These are phyloP conservation scores for Saccharomyces hybrid DNA, from an alignment of 1,139 yeast species.

Conservation along the genomic window DNA sequence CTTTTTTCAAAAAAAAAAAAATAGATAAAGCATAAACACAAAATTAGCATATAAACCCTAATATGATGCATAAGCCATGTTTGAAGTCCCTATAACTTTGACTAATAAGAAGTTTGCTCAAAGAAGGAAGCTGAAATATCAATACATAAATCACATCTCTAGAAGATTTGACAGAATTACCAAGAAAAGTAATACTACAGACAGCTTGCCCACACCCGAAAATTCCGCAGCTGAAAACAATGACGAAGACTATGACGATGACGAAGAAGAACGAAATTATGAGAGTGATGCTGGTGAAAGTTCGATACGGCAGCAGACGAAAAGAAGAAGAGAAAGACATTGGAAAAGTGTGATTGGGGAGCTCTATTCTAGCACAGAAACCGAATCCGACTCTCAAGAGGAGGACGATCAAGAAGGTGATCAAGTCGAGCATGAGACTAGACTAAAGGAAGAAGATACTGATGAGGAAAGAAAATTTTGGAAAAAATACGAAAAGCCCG, in stretches of 20 bases:
- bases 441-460: constrained; percentile 1
- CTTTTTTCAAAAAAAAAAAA: not conserved
- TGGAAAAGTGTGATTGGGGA: constrained; percentile 8
- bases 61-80: constrained; percentile 15
- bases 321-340: constrained; percentile 5
- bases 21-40: not conserved
- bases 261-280: not conserved
- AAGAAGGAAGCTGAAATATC: constrained; percentile 26
- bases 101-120: constrained; percentile 13
- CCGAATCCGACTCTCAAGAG: constrained; percentile 3
- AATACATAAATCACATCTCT: constrained; percentile 20
- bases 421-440: not conserved
- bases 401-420: constrained; percentile 5
- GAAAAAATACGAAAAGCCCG: constrained; percentile 23
- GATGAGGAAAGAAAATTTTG: constrained; percentile 23
- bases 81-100: constrained; percentile 23
- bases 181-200: constrained; percentile 4
- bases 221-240: constrained; percentile 20
- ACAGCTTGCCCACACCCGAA: constrained; percentile 25
- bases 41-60: not conserved
- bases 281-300: not conserved
- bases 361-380: not conserved
- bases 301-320: not conserved
- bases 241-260: constrained; percentile 4
- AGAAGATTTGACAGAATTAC: constrained; percentile 13